A percentile compares a stretch with the other conserved stretches of the same genome.
Conservation (phyloP, 177 flowering plant genomes). For the Vitis hybrid region DNA sequence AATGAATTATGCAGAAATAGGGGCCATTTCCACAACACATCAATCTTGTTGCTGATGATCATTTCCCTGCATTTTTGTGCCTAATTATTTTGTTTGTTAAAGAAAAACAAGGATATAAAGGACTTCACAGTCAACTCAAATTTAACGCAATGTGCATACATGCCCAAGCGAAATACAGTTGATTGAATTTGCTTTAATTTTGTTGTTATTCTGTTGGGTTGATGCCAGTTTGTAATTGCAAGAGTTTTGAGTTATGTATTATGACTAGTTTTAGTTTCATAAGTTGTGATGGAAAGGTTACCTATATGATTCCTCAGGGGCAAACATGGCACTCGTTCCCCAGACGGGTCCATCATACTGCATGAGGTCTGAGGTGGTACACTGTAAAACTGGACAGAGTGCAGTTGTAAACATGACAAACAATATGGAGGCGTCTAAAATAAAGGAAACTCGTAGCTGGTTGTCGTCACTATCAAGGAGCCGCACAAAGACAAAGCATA, state of each 20-base stretch:
- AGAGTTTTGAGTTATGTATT: neutral
- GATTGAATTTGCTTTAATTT: no score
- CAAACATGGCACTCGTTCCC: conserved; percentile 41
- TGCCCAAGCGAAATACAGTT: no score
- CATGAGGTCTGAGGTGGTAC: conserved; percentile 24
- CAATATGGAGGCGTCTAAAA: conserved; percentile 20
- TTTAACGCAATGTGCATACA: no score
- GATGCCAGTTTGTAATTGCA: neutral
- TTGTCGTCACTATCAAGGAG: conserved; percentile 29
- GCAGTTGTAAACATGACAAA: conserved; percentile 13
- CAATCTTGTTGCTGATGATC: no score
- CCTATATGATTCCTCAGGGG: conserved; percentile 15
- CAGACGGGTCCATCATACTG: conserved; percentile 34
- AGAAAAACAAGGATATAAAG: no score
- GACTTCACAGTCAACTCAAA: no score
- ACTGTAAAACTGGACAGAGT: conserved; percentile 27
- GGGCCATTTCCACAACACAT: no score
- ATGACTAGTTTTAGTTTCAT: neutral
- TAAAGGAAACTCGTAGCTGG: conserved; percentile 25
- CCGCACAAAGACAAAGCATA: conserved; percentile 17
- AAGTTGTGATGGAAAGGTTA: conserved; percentile 2
- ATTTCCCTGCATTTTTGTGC: neutral
- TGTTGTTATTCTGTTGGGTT: neutral
- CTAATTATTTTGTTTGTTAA: neutral
- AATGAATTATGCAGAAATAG: no score